phyloP scores from a whole-genome alignment of 2,329 filamentous ascomycete genomes.

The Aspergillus ochraceoroseus region DNA sequence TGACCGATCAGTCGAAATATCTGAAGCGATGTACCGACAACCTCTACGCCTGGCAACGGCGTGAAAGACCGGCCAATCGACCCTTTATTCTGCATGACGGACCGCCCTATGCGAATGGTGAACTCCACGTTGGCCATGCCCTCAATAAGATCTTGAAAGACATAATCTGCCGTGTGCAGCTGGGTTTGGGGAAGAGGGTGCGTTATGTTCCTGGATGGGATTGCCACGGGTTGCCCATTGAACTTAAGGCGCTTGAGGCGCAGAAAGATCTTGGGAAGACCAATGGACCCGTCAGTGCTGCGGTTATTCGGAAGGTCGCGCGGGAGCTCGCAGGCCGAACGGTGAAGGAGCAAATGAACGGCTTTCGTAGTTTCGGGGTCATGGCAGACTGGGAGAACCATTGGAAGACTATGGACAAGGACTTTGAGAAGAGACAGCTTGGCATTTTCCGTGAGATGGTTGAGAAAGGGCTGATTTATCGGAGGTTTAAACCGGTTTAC shows the following conservation, averaged over 20 bases:
- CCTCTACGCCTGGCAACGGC: slow-evolving; percentile 80
- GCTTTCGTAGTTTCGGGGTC: slow-evolving; percentile 56
- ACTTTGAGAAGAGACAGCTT: slow-evolving; percentile 58
- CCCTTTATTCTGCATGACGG: slow-evolving; percentile 88
- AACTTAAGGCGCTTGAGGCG: slow-evolving; percentile 82
- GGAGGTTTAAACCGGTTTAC: slow-evolving; percentile 60
- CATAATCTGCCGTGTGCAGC: slow-evolving; percentile 75
- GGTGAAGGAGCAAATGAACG: slow-evolving; percentile 55
- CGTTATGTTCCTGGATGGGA: slow-evolving; percentile 93
- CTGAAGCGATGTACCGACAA: slow-evolving; percentile 77
- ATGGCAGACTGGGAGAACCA: slow-evolving; percentile 62
- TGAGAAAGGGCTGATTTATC: slow-evolving; percentile 56
- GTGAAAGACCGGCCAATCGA: slow-evolving; percentile 48
- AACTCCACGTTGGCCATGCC: slow-evolving; percentile 86
- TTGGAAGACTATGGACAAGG: slow-evolving; percentile 60
- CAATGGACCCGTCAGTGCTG: slow-evolving; percentile 34
- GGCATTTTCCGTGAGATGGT: slow-evolving; percentile 59
- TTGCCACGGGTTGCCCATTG: slow-evolving; percentile 94
- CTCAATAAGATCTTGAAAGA: slow-evolving; percentile 97
- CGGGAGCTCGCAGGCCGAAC: slow-evolving; percentile 53
- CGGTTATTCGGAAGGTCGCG: slow-evolving; percentile 52
- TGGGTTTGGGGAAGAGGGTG: slow-evolving; percentile 71
- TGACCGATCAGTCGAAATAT: slow-evolving; percentile 51
- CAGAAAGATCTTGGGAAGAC: slow-evolving; percentile 36
- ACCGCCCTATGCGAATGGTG: slow-evolving; percentile 92